Conservation (phyloP, 352 stramenopile genomes). For the Pythium oligandrum region DNA sequence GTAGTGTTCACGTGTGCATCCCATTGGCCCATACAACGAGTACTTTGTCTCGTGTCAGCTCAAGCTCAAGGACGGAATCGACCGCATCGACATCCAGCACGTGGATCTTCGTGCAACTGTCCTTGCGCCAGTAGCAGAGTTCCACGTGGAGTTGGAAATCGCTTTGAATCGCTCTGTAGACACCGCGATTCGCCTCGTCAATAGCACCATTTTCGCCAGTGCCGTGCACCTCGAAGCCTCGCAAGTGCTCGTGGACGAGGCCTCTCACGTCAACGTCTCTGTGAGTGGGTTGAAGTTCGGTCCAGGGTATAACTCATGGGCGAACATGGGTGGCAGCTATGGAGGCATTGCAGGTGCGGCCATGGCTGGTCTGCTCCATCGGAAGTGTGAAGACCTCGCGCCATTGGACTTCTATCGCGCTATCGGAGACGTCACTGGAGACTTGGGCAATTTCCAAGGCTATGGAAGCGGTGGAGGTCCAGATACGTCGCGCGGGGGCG, state of each 20-base stretch:
- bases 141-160: constrained; percentile 55
- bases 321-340: constrained; percentile 59
- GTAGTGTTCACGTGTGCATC: constrained; percentile 54
- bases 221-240: constrained; percentile 53
- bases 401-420: constrained; percentile 57
- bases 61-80: constrained; percentile 12
- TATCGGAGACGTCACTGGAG: constrained; percentile 55
- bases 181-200: constrained; percentile 30
- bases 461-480: constrained; percentile 78
- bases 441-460: constrained; percentile 62
- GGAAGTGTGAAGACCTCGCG: constrained; percentile 46
- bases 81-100: constrained; percentile 7
- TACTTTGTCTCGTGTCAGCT: constrained; percentile 74
- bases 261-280: constrained; percentile 51
- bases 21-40: constrained; percentile 81
- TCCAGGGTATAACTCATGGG: constrained; percentile 74
- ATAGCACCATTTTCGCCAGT: constrained; percentile 48
- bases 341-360: constrained; percentile 73
- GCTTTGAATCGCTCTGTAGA: constrained; percentile 28
- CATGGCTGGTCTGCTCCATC: constrained; percentile 23
- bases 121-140: background rate
- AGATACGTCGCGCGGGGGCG: constrained; percentile 54
- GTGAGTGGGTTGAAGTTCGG: constrained; percentile 72
- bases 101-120: background rate
- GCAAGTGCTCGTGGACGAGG: constrained; percentile 34